Evolutionary conservation across 768 basidiomycete genomes (phyloP).

Genomic region (Agrocybe pediades): DNA sequence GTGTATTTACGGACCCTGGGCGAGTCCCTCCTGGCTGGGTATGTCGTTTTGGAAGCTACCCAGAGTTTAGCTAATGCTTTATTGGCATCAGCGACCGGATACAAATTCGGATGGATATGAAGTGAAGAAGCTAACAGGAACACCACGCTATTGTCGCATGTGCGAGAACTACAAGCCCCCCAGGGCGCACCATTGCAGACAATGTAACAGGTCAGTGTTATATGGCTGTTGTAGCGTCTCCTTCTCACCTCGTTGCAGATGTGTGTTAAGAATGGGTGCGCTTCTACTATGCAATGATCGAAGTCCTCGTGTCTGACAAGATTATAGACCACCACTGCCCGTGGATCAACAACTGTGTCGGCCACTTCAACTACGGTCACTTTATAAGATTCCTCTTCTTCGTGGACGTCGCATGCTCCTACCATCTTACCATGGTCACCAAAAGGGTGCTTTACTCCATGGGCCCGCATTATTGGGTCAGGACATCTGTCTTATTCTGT

Average conservation of each 20-base stretch:
- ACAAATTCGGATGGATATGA: slow-evolving; percentile 74
- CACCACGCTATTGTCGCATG: slow-evolving; percentile 82
- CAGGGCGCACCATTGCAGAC: slow-evolving; percentile 89
- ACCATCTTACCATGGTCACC: slow-evolving; percentile 85
- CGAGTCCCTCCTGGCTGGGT: slow-evolving; percentile 81
- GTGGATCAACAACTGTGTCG: slow-evolving; percentile 95
- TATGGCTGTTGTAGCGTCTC: neutral
- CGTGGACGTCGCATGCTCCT: slow-evolving; percentile 87
- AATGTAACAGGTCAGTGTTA: slow-evolving; percentile 72
- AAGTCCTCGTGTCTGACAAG: neutral
- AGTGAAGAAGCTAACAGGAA: slow-evolving; percentile 86
- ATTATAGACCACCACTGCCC: slow-evolving; percentile 84
- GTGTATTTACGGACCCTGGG: slow-evolving; percentile 85
- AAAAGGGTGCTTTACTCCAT: slow-evolving; percentile 56
- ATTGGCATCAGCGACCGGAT: slow-evolving; percentile 66
- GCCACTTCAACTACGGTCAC: slow-evolving; percentile 87
- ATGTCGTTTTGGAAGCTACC: slow-evolving; percentile 21
- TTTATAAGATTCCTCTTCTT: slow-evolving; percentile 92
- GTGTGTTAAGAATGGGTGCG: slow-evolving; percentile 89
- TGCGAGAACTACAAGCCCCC: slow-evolving; percentile 88
- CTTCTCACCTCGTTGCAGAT: slow-evolving; percentile 41
- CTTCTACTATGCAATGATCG: neutral
- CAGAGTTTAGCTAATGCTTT: neutral
- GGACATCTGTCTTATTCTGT: slow-evolving; percentile 14
- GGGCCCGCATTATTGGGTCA: slow-evolving; percentile 53